Conservation (phyloP, 306 rosid species). For the Trichosanthes truncata region DNA sequence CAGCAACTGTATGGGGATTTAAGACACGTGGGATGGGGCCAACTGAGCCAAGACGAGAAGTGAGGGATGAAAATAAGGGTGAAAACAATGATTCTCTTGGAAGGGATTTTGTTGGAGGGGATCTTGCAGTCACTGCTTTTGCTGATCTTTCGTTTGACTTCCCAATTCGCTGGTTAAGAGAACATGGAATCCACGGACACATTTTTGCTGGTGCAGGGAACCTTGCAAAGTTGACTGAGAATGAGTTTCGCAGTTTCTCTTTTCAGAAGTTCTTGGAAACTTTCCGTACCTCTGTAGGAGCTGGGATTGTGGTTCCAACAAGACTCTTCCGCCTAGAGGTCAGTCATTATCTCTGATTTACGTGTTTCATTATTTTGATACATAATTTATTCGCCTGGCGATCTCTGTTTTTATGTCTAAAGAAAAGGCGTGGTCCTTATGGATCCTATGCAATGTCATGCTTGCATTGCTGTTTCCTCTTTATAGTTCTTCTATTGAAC, state of each 20-base stretch:
- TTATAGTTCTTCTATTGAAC: neutral
- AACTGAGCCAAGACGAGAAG: slow-evolving; percentile 61
- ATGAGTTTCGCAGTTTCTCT: slow-evolving; percentile 57
- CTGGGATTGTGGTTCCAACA: slow-evolving; percentile 85
- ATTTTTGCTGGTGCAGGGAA: slow-evolving; percentile 91
- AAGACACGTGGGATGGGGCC: slow-evolving; percentile 87
- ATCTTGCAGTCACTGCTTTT: slow-evolving; percentile 90
- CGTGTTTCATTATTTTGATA: neutral
- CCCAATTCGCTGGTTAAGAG: slow-evolving; percentile 77
- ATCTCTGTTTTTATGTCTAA: neutral
- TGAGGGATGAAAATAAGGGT: slow-evolving; percentile 27
- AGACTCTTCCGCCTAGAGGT: slow-evolving; percentile 89
- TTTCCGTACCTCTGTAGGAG: slow-evolving; percentile 74
- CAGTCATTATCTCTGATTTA: slow-evolving; percentile 19
- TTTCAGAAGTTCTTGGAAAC: slow-evolving; percentile 54
- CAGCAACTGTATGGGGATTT: slow-evolving; percentile 81
- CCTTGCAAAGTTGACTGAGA: slow-evolving; percentile 69
- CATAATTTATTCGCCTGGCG: neutral
- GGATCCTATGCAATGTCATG: neutral
- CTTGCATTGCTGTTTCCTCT: neutral
- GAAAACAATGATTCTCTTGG: slow-evolving; percentile 39
- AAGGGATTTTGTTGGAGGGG: slow-evolving; percentile 85
- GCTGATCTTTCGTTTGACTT: slow-evolving; percentile 89
- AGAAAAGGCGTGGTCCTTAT: neutral
- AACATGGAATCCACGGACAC: slow-evolving; percentile 87